phyloP scores from a whole-genome alignment of 129 eudicot genomes.

The Chrysanthemum lavandulifolium region DNA sequence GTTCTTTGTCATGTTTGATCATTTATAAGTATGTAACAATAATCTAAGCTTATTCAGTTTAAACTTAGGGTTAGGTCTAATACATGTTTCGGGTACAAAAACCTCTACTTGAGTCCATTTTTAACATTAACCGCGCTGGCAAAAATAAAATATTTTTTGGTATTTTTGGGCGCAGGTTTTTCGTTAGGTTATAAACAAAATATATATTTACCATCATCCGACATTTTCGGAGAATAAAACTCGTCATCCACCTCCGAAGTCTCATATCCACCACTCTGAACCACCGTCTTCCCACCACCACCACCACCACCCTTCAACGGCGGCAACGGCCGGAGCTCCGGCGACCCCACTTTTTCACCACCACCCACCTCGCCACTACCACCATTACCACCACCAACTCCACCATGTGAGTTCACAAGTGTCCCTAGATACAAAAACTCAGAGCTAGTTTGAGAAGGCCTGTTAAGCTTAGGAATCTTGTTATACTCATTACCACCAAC shows the following conservation, averaged over 20 bases:
- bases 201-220: constrained; percentile 29
- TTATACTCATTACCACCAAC: constrained; percentile 19
- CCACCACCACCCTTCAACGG: constrained; percentile 41
- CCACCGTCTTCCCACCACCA: constrained; percentile 18
- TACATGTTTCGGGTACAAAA: too few species aligned
- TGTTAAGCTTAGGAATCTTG: constrained; percentile 42
- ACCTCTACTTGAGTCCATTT: too few species aligned
- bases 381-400: constrained; percentile 2
- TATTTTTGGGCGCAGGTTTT: too few species aligned
- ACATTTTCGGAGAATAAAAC: constrained; percentile 66
- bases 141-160: too few species aligned
- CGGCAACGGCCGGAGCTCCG: constrained; percentile 89
- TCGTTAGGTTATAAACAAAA: too few species aligned
- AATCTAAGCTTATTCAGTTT: too few species aligned
- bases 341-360: constrained; percentile 57
- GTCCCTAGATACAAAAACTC: constrained; percentile 79
- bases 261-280: constrained; percentile 13
- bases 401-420: constrained; percentile 53
- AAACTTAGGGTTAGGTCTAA: too few species aligned
- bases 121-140: too few species aligned
- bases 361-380: constrained; percentile 2
- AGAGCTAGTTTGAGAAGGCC: constrained; percentile 65
- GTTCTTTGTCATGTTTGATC: too few species aligned
- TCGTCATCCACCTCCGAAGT: constrained; percentile 43
- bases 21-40: too few species aligned